phyloP scores from a whole-genome alignment of 2,329 filamentous ascomycete species.

The Fusarium piperis region DNA sequence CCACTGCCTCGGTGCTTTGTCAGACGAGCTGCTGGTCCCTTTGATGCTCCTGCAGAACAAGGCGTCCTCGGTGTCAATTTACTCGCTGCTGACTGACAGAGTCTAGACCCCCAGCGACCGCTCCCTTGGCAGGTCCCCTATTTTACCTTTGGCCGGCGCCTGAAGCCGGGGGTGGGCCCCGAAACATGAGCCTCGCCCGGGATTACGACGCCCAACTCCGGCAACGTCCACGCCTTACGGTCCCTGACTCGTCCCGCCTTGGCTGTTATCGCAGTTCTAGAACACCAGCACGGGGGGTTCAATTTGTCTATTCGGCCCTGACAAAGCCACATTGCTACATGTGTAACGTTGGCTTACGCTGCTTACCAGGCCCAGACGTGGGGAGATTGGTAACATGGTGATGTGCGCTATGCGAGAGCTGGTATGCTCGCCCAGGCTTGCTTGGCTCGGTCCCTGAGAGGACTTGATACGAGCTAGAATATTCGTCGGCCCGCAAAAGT shows the following conservation, averaged over 20 bases:
- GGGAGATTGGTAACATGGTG: neutral
- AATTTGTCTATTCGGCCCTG: neutral
- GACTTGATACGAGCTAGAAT: conserved; percentile 1
- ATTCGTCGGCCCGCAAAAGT: neutral
- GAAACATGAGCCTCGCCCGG: conserved; percentile 1
- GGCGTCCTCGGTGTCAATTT: neutral
- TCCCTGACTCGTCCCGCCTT: neutral
- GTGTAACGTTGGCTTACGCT: neutral
- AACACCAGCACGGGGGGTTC: neutral
- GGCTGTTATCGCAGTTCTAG: neutral
- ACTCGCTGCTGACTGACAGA: conserved; percentile 20
- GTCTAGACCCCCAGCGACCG: conserved; percentile 30
- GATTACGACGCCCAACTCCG: neutral
- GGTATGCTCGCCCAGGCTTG: neutral
- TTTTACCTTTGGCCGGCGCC: conserved; percentile 8
- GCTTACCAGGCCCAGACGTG: neutral
- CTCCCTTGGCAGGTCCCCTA: conserved; percentile 26
- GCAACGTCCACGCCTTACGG: neutral
- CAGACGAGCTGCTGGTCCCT: conserved; percentile 23
- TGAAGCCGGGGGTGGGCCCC: conserved; percentile 17
- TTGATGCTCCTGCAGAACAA: neutral
- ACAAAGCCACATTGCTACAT: neutral
- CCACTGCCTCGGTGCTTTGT: conserved; percentile 19
- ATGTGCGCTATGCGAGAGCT: neutral
- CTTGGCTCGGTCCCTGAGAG: neutral